Percentiles rank a stretch among this genome's conserved stretches.
Conservation (phyloP, 805 yeast genomes). For the Starmerella roubikii region DNA sequence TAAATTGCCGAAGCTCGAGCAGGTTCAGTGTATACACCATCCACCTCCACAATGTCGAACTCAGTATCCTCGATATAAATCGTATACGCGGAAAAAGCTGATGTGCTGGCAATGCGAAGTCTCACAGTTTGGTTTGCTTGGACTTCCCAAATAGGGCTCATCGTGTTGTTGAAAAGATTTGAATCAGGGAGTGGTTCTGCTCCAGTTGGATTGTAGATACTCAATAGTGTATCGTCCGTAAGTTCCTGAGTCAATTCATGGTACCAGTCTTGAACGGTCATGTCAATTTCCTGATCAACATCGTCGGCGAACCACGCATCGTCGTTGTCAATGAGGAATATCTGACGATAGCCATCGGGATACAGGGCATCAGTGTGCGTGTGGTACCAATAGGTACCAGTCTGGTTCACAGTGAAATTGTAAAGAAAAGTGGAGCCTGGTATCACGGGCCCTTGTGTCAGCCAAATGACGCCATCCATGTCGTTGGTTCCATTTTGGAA, state of each 20-base stretch:
- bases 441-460: conserved; percentile 86
- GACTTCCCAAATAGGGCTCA: conserved; percentile 36
- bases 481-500: conserved; percentile 61
- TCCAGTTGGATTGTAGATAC: conserved; percentile 80
- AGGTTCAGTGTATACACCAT: conserved; percentile 75
- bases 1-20: conserved; percentile 57
- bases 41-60: conserved; percentile 77
- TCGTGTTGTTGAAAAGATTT: conserved; percentile 68
- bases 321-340: conserved; percentile 58
- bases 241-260: conserved; percentile 46
- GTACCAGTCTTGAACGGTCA: conserved; percentile 79
- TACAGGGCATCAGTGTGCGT: conserved; percentile 84
- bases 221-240: conserved; percentile 40
- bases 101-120: conserved; percentile 67
- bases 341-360: conserved; percentile 62
- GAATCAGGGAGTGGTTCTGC: conserved; percentile 93
- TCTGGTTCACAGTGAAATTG: conserved; percentile 80
- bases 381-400: conserved; percentile 94
- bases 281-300: conserved; percentile 63
- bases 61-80: conserved; percentile 79
- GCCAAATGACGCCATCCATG: conserved; percentile 86
- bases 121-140: conserved; percentile 76
- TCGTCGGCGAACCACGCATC: conserved; percentile 44
- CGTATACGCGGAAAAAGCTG: conserved; percentile 85
- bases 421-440: conserved; percentile 62